Percentiles rank a stretch among this genome's conserved stretches.
Evolutionary conservation across 345 rosid genomes (phyloP).

Genomic region (Alliaria petiolata): DNA sequence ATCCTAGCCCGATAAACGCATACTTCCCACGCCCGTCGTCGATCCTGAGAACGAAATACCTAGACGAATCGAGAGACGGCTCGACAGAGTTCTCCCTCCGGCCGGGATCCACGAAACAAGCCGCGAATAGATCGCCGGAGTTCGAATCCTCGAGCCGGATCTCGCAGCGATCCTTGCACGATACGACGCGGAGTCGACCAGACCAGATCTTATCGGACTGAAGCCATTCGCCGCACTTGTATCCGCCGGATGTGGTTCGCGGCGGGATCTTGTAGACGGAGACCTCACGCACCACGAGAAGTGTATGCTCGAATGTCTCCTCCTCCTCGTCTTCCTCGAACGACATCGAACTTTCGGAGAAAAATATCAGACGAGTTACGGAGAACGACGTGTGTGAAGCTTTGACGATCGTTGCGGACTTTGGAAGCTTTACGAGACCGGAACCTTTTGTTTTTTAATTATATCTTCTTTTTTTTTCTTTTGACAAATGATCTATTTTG

Average conservation of each 20-base stretch:
- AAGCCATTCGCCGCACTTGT: slow-evolving; percentile 99
- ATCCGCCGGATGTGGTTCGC: slow-evolving; percentile 88
- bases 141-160: slow-evolving; percentile 93
- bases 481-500: not conserved
- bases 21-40: slow-evolving; percentile 94
- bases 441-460: not conserved
- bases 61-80: slow-evolving; percentile 94
- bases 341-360: slow-evolving; percentile 47
- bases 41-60: slow-evolving; percentile 91
- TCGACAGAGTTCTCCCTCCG: slow-evolving; percentile 88
- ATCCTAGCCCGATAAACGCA: slow-evolving; percentile 95
- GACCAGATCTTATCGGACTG: slow-evolving; percentile 99
- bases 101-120: slow-evolving; percentile 83
- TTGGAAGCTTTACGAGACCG: slow-evolving; percentile 6
- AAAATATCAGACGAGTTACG: not conserved
- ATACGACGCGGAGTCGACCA: slow-evolving; percentile 93
- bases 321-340: slow-evolving; percentile 90
- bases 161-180: slow-evolving; percentile 96
- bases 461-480: not conserved
- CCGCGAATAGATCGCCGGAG: slow-evolving; percentile 90
- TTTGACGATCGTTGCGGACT: slow-evolving; percentile 28
- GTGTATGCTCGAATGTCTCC: slow-evolving; percentile 87
- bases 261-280: slow-evolving; percentile 92
- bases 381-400: slow-evolving; percentile 27
- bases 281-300: slow-evolving; percentile 93